These are phyloP conservation scores for Biscogniauxia mediterranea DNA, from an alignment of 2,329 filamentous ascomycete species.

Conservation along the genomic window DNA sequence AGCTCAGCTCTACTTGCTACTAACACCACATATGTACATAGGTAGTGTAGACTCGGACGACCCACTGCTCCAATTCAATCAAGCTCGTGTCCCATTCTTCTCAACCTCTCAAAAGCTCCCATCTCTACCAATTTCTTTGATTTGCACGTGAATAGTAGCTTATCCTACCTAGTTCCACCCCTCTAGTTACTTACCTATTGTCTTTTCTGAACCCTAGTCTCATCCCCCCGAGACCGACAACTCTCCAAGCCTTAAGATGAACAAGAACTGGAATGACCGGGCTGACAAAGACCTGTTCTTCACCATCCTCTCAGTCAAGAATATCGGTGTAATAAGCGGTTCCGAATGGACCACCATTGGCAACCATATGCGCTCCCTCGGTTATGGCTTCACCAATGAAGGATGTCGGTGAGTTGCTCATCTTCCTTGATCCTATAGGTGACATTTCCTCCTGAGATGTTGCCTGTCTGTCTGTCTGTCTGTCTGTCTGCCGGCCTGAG, in stretches of 20 bases:
- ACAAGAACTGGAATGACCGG: constrained; percentile 60
- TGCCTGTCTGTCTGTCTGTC: too few relatives aligned
- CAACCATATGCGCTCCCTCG: constrained; percentile 57
- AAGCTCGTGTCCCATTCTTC: constrained; percentile 24
- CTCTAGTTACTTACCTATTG: constrained; percentile 7
- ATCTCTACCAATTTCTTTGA: constrained; percentile 28
- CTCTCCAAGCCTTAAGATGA: constrained; percentile 40
- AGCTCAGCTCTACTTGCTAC: too few relatives aligned
- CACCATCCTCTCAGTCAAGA: constrained; percentile 60
- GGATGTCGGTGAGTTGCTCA: constrained; percentile 55
- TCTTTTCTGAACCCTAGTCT: constrained; percentile 15
- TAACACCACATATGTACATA: too few relatives aligned
- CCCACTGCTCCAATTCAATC: constrained; percentile 19
- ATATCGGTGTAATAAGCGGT: constrained; percentile 62
- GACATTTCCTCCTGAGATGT: too few relatives aligned
- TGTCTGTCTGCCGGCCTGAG: too few relatives aligned
- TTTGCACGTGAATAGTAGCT: constrained; percentile 27
- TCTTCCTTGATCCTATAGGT: too few relatives aligned
- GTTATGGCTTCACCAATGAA: constrained; percentile 64
- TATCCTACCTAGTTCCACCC: constrained; percentile 21
- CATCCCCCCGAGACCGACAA: constrained; percentile 10
- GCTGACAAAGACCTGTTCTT: constrained; percentile 64
- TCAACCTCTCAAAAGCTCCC: constrained; percentile 32
- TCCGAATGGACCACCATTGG: constrained; percentile 62
- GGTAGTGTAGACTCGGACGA: background rate